Evolutionary conservation across 257 asterid genomes (phyloP), one percentile per base, ranked within the genome.

Genomic region (Schizonepeta tenuifolia): DNA sequence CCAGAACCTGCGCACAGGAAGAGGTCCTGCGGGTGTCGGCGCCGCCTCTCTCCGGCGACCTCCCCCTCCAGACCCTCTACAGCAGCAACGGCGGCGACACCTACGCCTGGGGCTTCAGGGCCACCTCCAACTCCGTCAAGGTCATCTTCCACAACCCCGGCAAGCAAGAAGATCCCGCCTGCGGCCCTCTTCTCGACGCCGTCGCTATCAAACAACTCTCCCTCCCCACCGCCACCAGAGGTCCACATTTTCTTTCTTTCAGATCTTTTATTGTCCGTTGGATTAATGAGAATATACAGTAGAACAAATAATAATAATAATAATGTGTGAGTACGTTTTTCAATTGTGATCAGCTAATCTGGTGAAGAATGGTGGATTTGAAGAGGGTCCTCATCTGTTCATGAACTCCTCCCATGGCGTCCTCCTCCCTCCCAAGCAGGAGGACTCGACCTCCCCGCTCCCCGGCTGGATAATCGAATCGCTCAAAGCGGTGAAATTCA

Each of bases 391-490:
- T 17, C 90, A 90, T 63, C 65, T 90, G 40, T 10, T 75, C 28
- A 9, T 51, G 64, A 88, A 90, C 84, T 82, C 96, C 0, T 83
- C 98, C n/a, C 84, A 88, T 5, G 98, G 98, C 6, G 87, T 90
- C 54, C 95, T 90, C 64, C 87, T 88, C 49, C 97, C 97, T 36
- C 97, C 98, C 3, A 92, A 80, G 69, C 94, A 84, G 58, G 75
- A 86, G 51, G 98, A 92, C 79, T n/a, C 20, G n/a, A 82, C 84
- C 71, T 92, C 98, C 56, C 98, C 98, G 0, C 91, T 92, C 22
- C 98, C 98, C 0, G 98, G 91, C 9, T 92, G 98, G 98, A 86
- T 90, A 20, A 84, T 92, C 46, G 98, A 92, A 51, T 92, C 97
- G 0, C 86, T 84, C 7, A 90, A 88, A 70, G 96, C 97, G 2